phyloP scores from a whole-genome alignment of 371 early-diverging fungal species.

The Thermomucor indicae-seudaticae region DNA sequence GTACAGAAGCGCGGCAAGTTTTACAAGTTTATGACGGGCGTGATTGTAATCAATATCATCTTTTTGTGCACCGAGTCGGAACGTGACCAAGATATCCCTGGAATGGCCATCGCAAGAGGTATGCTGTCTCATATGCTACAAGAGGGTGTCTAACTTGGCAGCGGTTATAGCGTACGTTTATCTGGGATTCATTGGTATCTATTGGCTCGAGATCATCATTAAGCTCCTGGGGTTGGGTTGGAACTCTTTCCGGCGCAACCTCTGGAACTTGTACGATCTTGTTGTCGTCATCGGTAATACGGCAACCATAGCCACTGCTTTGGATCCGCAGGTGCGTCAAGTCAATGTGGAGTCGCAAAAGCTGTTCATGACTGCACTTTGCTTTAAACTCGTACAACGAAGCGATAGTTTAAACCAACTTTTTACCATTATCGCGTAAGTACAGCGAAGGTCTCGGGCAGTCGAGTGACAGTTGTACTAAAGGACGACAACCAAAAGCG shows the following conservation, averaged over 20 bases:
- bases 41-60: conserved; percentile 50
- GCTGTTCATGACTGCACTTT: conserved; percentile 60
- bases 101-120: conserved; percentile 29
- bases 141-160: not conserved
- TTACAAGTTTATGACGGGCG: conserved; percentile 42
- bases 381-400: conserved; percentile 60
- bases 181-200: conserved; percentile 42
- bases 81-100: conserved; percentile 11
- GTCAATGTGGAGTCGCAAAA: conserved; percentile 55
- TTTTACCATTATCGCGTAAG: conserved; percentile 67
- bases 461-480: too few species aligned
- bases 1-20: conserved; percentile 52
- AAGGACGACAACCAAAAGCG: conserved; percentile 30
- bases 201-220: conserved; percentile 48
- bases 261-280: conserved; percentile 64
- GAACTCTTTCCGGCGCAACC: conserved; percentile 49
- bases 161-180: conserved; percentile 37
- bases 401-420: conserved; percentile 63
- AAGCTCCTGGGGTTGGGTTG: conserved; percentile 57
- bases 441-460: not conserved
- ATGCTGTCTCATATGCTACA: not conserved
- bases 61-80: conserved; percentile 53
- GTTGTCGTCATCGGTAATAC: conserved; percentile 48
- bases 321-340: conserved; percentile 30
- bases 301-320: conserved; percentile 36